A percentile compares a stretch with the other conserved stretches of the same genome.
phyloP scores from a whole-genome alignment of 305 asterid species.

The Vinca major region DNA sequence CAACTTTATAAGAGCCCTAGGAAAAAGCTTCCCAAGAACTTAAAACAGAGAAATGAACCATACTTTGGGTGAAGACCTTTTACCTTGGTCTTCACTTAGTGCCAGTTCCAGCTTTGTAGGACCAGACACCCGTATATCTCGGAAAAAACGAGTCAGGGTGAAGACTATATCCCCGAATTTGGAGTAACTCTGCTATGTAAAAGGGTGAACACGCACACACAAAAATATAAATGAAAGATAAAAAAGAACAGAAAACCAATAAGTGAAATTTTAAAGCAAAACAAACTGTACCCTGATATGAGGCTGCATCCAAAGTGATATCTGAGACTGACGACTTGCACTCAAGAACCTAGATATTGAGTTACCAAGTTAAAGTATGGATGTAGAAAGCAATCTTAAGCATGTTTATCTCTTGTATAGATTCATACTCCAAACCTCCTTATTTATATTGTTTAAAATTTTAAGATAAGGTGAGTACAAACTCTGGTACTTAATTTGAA shows the following conservation, averaged over 20 bases:
- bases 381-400: not conserved
- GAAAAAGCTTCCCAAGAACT: slow-evolving; percentile 14
- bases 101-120: slow-evolving; percentile 53
- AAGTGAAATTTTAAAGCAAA: slow-evolving; percentile 17
- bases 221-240: slow-evolving; percentile 7
- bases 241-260: slow-evolving; percentile 7
- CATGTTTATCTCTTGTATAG: no score
- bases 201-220: slow-evolving; percentile 13
- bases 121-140: slow-evolving; percentile 48
- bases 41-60: not conserved
- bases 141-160: slow-evolving; percentile 77
- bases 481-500: not conserved
- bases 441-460: no score
- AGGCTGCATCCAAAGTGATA: slow-evolving; percentile 90
- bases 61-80: slow-evolving; percentile 7
- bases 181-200: slow-evolving; percentile 61
- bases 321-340: slow-evolving; percentile 66
- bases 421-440: no score
- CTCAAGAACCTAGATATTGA: slow-evolving; percentile 50
- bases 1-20: not conserved
- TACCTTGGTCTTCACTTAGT: slow-evolving; percentile 39
- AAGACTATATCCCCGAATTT: slow-evolving; percentile 87
- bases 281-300: slow-evolving; percentile 65
- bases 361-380: not conserved
- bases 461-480: no score